Percentiles rank a stretch among this genome's conserved stretches.
Evolutionary conservation across 192 early-diverging fungal genomes (phyloP).

Genomic region (Rhizophlyctis rosea): DNA sequence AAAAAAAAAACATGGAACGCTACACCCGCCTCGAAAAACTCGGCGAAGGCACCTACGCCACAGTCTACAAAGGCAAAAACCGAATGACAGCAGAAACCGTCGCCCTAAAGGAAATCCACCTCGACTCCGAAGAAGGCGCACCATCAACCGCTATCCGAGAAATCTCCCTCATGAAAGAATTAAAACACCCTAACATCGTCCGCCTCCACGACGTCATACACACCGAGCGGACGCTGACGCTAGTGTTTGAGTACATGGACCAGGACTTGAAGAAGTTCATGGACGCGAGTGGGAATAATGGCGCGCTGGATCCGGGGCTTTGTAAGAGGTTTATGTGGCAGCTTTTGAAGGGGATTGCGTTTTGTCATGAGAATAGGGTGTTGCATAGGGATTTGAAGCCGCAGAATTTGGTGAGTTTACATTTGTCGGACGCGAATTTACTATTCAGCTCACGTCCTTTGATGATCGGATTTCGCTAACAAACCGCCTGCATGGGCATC

Average conservation of each 20-base stretch:
- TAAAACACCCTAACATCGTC: constrained; percentile 70
- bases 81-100: constrained; percentile 90
- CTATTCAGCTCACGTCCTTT: background rate
- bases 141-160: constrained; percentile 73
- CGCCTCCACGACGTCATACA: constrained; percentile 95
- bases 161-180: constrained; percentile 78
- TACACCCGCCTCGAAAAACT: constrained; percentile 45
- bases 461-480: constrained; percentile 24
- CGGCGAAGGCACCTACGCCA: constrained; percentile 84
- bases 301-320: constrained; percentile 55
- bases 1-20: constrained; percentile 14
- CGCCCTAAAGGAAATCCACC: constrained; percentile 80
- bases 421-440: background rate
- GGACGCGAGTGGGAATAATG: constrained; percentile 72
- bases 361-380: constrained; percentile 94
- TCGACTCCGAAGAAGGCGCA: constrained; percentile 53
- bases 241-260: constrained; percentile 99
- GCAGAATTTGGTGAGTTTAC: constrained; percentile 68
- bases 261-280: constrained; percentile 99
- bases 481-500: constrained; percentile 27
- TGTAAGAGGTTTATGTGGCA: constrained; percentile 94
- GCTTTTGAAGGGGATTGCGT: constrained; percentile 92
- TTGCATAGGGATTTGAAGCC: constrained; percentile 81
- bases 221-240: constrained; percentile 95
- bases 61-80: constrained; percentile 98